Percentiles rank a stretch among this genome's conserved stretches.
Evolutionary conservation across 2,329 filamentous ascomycete species (phyloP).

Genomic region (Exophiala sp.): DNA sequence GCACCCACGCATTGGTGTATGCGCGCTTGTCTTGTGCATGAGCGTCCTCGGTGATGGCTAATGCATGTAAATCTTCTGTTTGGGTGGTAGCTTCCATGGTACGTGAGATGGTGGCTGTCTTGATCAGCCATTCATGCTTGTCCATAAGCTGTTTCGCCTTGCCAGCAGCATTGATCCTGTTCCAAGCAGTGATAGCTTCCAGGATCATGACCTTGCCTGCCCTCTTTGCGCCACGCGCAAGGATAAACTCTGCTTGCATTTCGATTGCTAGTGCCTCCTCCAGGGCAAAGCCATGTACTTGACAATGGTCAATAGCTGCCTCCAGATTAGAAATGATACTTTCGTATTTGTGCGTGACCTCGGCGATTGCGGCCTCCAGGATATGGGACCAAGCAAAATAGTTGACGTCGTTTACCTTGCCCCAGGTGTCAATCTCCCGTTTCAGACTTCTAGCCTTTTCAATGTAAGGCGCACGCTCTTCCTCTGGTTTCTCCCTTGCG

Average conservation of each 20-base stretch:
- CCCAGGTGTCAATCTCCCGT: slow-evolving; percentile 51
- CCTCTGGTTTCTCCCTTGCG: slow-evolving; percentile 42
- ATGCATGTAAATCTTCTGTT: slow-evolving; percentile 43
- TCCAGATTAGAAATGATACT: slow-evolving; percentile 51
- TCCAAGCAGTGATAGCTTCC: slow-evolving; percentile 58
- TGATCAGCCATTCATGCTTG: slow-evolving; percentile 61
- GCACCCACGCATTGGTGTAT: slow-evolving; percentile 27
- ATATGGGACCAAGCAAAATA: slow-evolving; percentile 57
- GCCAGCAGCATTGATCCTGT: slow-evolving; percentile 55
- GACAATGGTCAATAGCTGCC: slow-evolving; percentile 58
- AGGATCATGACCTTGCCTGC: slow-evolving; percentile 57
- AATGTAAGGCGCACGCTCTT: slow-evolving; percentile 47
- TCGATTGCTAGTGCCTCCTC: slow-evolving; percentile 61
- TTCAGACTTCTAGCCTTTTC: slow-evolving; percentile 49
- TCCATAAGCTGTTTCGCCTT: slow-evolving; percentile 56
- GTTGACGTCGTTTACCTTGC: slow-evolving; percentile 55
- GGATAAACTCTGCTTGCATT: slow-evolving; percentile 58
- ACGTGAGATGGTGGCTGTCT: slow-evolving; percentile 50
- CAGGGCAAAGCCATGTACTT: slow-evolving; percentile 55
- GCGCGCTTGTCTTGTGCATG: slow-evolving; percentile 34
- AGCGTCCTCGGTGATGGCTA: slow-evolving; percentile 26
- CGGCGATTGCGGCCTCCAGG: slow-evolving; percentile 54
- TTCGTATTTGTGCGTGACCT: slow-evolving; percentile 45
- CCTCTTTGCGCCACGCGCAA: slow-evolving; percentile 55
- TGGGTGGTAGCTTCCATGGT: slow-evolving; percentile 56